phyloP scores from a whole-genome alignment of 73 alveolate species.

The Blepharisma japonicum region DNA sequence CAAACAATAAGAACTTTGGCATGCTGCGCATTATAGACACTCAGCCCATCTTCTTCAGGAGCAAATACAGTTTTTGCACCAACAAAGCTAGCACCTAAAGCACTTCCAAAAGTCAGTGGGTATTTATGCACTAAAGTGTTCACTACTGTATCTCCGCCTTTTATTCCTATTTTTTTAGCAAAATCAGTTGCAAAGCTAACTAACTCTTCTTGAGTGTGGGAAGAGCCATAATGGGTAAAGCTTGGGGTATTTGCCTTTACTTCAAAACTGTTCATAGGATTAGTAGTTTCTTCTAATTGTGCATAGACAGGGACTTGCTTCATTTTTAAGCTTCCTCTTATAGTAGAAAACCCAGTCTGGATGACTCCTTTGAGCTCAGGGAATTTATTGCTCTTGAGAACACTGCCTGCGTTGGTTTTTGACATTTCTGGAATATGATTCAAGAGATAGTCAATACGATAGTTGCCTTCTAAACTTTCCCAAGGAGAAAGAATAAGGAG shows the following conservation, averaged over 20 bases:
- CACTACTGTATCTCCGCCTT: not conserved
- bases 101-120: not conserved
- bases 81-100: not conserved
- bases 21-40: not conserved
- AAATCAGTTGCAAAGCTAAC: not conserved
- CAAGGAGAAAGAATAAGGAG: slow-evolving; percentile 3
- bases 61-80: not conserved
- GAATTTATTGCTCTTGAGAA: slow-evolving; percentile 21
- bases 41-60: not conserved
- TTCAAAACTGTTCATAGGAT: not conserved
- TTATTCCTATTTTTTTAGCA: not conserved
- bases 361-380: slow-evolving; percentile 44
- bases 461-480: not conserved
- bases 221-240: not conserved
- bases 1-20: not conserved
- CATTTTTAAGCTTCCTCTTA: slow-evolving; percentile 52
- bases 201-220: not conserved
- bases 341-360: slow-evolving; percentile 48
- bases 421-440: not conserved
- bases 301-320: slow-evolving; percentile 53
- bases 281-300: too few species aligned
- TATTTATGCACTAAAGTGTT: not conserved
- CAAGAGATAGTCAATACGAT: not conserved
- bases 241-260: not conserved
- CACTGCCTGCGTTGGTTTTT: not conserved